Conservation (phyloP, 441 rosid species). For the Bruguiera hainesii region DNA sequence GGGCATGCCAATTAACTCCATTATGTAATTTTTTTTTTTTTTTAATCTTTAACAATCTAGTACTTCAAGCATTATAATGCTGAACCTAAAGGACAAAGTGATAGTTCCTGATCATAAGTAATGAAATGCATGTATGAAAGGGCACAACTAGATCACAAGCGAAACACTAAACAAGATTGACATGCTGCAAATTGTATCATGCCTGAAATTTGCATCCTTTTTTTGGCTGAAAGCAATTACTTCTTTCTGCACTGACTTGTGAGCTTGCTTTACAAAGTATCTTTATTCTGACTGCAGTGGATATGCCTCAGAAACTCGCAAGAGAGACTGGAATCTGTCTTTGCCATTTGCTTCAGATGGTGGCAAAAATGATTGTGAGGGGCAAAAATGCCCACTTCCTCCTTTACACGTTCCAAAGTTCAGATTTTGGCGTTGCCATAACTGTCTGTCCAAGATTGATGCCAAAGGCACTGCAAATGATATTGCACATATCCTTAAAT, state of each 20-base stretch:
- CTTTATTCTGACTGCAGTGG: conserved; percentile 49
- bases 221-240: too few relatives aligned
- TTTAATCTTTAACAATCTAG: too few relatives aligned
- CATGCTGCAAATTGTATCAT: too few relatives aligned
- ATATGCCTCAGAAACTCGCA: conserved; percentile 71
- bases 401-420: conserved; percentile 57
- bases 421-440: conserved; percentile 70
- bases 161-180: too few relatives aligned
- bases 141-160: too few relatives aligned
- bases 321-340: conserved; percentile 49
- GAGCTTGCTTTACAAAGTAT: conserved; percentile 11
- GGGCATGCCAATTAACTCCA: too few relatives aligned
- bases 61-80: background rate
- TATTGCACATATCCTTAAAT: conserved; percentile 25
- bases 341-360: conserved; percentile 72
- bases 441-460: conserved; percentile 42
- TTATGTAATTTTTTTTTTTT: too few relatives aligned
- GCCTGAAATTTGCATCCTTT: too few relatives aligned
- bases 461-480: conserved; percentile 28
- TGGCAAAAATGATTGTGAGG: conserved; percentile 29
- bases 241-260: background rate
- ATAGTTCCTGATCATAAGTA: too few relatives aligned
- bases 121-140: too few relatives aligned
- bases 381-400: conserved; percentile 46
- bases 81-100: background rate